phyloP scores from a whole-genome alignment of 2,329 filamentous ascomycete genomes.

The Diaporthe velutina region DNA sequence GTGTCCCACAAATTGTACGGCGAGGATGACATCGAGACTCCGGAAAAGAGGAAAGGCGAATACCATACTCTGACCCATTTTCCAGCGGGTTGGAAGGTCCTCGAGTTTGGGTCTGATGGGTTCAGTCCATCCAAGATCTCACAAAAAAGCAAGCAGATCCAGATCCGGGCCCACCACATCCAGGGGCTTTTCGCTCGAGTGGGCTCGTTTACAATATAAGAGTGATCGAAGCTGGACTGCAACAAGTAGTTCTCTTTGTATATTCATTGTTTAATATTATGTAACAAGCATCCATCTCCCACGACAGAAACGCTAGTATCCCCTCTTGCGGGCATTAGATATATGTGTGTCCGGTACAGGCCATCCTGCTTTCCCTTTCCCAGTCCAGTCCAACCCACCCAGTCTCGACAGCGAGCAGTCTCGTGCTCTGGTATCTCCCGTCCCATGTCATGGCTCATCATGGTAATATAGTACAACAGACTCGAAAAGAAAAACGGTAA shows the following conservation, averaged over 20 bases:
- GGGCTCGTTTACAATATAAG: neutral
- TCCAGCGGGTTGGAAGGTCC: neutral
- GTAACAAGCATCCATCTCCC: neutral
- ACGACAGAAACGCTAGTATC: constrained; percentile 4
- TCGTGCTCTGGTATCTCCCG: constrained; percentile 27
- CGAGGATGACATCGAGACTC: neutral
- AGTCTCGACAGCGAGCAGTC: constrained; percentile 2
- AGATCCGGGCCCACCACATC: neutral
- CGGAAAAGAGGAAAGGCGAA: neutral
- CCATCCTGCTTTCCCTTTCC: neutral
- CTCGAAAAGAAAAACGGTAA: constrained; percentile 22
- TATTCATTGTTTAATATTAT: neutral
- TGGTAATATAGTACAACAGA: constrained; percentile 27
- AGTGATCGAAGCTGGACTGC: neutral
- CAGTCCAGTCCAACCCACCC: neutral
- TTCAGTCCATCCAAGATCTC: constrained; percentile 6
- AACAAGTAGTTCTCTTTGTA: neutral
- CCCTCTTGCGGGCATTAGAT: neutral
- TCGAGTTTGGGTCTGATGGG: neutral
- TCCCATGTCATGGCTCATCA: constrained; percentile 13
- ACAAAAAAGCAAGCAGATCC: constrained; percentile 10
- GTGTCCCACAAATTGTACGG: neutral
- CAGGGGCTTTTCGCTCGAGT: neutral
- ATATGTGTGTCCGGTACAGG: neutral
- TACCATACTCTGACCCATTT: neutral